Conservation (phyloP, 2,329 filamentous ascomycete species). For the Neopestalotiopsis clavispora region DNA sequence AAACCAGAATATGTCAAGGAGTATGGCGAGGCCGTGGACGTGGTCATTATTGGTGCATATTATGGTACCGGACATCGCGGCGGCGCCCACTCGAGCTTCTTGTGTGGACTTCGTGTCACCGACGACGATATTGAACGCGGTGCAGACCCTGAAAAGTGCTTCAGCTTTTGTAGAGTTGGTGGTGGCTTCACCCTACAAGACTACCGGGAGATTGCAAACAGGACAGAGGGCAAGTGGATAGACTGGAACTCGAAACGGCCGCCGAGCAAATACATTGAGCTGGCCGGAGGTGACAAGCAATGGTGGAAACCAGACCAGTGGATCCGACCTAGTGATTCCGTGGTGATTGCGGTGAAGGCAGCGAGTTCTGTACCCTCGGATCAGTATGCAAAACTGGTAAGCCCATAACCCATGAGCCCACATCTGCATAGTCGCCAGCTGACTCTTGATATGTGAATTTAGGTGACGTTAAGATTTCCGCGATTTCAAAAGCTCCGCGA, state of each 20-base stretch:
- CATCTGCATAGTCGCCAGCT: background rate
- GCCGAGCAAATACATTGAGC: conserved; percentile 77
- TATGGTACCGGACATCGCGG: conserved; percentile 88
- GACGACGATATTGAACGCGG: conserved; percentile 67
- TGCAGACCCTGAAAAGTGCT: conserved; percentile 74
- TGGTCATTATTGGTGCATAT: conserved; percentile 88
- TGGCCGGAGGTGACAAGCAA: conserved; percentile 76
- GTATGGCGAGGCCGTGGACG: conserved; percentile 91
- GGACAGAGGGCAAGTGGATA: conserved; percentile 90
- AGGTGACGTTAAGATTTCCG: conserved; percentile 83
- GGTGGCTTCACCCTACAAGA: conserved; percentile 87
- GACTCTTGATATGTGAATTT: background rate
- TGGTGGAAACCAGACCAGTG: conserved; percentile 86
- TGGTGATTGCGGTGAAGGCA: conserved; percentile 89
- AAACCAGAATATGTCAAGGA: conserved; percentile 99
- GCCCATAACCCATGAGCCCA: background rate
- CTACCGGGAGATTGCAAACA: conserved; percentile 80
- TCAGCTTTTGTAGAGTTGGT: conserved; percentile 98
- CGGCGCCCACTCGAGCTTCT: conserved; percentile 80
- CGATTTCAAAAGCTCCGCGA: conserved; percentile 80
- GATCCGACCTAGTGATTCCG: conserved; percentile 87
- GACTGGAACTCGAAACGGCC: conserved; percentile 81
- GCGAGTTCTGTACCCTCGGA: conserved; percentile 77
- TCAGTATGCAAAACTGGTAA: conserved; percentile 70
- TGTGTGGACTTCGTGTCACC: conserved; percentile 85